Evolutionary conservation across 148 eudicot species (phyloP), one percentile per base, ranked within the genome.

Genomic region (Rhododendron kiyosumense): DNA sequence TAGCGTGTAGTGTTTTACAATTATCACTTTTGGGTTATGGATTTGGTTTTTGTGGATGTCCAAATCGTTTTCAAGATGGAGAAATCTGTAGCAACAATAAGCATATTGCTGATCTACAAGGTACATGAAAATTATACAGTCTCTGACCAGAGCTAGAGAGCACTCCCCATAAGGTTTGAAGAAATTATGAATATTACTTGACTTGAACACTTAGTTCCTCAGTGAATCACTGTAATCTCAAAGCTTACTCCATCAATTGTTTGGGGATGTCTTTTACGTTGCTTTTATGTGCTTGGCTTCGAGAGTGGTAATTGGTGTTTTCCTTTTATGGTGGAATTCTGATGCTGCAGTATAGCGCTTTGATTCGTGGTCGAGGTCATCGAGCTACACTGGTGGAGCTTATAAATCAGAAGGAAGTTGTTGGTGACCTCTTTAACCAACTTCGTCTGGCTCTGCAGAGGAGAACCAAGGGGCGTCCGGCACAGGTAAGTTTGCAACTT

Each of bases 391-490:
- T 96, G 63, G 93, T 96, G 88, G 99, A 96, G 87, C 94, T 96
- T 82, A 88, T 96, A 83, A 95, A 94, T 90, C 98, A 95, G 90
- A 96, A 96, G 87, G 99, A 96, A 88, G 94, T 96, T 84, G 92
- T 96, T 28, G 99, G 99, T 38, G 99, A 95, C 92, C 93, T 95
- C 84, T 96, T 96, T 86, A 96, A 96, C 91, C 99, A 96, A 91
- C 98, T 96, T 45, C 99, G 99, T 30, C 95, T 96, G 81, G 98
- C 98, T 85, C 89, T 95, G 77, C 99, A 96, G 83, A 92, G 99
- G 91, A 92, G 98, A 90, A 92, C 84, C 82, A 89, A 90, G 76
- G 94, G 91, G 45, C 96, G 99, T 67, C 97, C 99, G 83, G 99
- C 99, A 89, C 99, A 96, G 91, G 99, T 96, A 91, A 85, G 45